These are phyloP conservation scores for Pythium periplocum DNA, from an alignment of 352 stramenopile species.

Conservation along the genomic window DNA sequence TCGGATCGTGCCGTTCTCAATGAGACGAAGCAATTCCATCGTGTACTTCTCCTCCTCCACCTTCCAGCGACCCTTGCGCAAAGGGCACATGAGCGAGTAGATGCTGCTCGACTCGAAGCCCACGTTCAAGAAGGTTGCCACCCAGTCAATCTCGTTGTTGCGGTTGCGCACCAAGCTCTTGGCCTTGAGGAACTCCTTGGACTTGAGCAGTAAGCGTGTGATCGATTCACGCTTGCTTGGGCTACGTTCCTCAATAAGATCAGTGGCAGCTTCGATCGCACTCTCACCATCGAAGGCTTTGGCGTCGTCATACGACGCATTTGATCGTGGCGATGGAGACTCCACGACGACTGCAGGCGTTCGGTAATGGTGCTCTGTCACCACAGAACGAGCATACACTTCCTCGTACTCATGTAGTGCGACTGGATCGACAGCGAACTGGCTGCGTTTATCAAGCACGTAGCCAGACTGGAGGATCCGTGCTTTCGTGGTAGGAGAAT, in stretches of 20 bases:
- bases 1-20: slow-evolving; percentile 55
- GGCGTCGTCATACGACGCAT: too few relatives aligned
- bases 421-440: too few relatives aligned
- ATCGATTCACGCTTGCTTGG: slow-evolving; percentile 34
- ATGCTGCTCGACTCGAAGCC: slow-evolving; percentile 69
- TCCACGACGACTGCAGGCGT: too few relatives aligned
- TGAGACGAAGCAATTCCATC: slow-evolving; percentile 54
- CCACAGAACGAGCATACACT: too few relatives aligned
- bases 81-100: slow-evolving; percentile 68
- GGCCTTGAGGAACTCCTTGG: slow-evolving; percentile 54
- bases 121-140: slow-evolving; percentile 66
- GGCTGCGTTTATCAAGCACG: too few relatives aligned
- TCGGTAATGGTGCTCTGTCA: too few relatives aligned
- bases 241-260: slow-evolving; percentile 23
- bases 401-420: too few relatives aligned
- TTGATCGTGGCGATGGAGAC: too few relatives aligned
- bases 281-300: not conserved
- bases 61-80: slow-evolving; percentile 73
- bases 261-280: slow-evolving; percentile 21
- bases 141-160: slow-evolving; percentile 77
- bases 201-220: slow-evolving; percentile 54
- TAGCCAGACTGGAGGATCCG: too few relatives aligned
- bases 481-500: too few relatives aligned
- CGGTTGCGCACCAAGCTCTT: slow-evolving; percentile 62
- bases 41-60: slow-evolving; percentile 71